Evolutionary conservation across 2,329 filamentous ascomycete genomes (phyloP).

Genomic region (Diaporthe citrichinensis): DNA sequence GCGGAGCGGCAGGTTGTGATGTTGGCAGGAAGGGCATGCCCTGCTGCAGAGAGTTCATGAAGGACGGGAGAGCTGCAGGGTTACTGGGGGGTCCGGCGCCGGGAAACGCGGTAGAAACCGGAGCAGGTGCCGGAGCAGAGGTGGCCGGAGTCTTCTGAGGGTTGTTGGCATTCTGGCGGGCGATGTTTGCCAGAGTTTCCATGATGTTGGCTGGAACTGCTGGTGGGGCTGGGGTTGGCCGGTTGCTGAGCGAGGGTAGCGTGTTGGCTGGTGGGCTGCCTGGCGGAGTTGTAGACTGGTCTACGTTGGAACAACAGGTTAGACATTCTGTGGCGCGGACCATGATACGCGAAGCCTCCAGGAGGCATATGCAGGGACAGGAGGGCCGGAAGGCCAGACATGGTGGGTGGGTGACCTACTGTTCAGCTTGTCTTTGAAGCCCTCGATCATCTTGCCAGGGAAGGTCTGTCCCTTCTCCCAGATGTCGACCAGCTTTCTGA

Average conservation of each 20-base stretch:
- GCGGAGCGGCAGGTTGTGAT: conserved; percentile 63
- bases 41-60: conserved; percentile 44
- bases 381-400: conserved; percentile 20
- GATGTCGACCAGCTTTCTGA: conserved; percentile 94
- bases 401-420: conserved; percentile 39
- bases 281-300: conserved; percentile 79
- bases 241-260: conserved; percentile 56
- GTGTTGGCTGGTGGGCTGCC: conserved; percentile 69
- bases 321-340: conserved; percentile 50
- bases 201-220: conserved; percentile 72
- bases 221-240: conserved; percentile 55
- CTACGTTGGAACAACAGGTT: conserved; percentile 62
- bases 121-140: conserved; percentile 49
- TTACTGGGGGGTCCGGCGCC: conserved; percentile 47
- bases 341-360: background rate
- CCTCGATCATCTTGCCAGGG: conserved; percentile 81
- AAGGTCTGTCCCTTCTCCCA: conserved; percentile 98
- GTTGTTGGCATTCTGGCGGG: conserved; percentile 76
- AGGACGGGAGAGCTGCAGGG: conserved; percentile 45
- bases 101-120: conserved; percentile 48
- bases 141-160: conserved; percentile 56
- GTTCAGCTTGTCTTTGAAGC: conserved; percentile 86
- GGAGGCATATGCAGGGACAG: conserved; percentile 23
- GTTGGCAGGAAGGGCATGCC: conserved; percentile 49
- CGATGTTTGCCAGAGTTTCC: conserved; percentile 85